These are phyloP conservation scores for Leccinum disarticulatum DNA, from an alignment of 768 basidiomycete species.

Conservation along the genomic window DNA sequence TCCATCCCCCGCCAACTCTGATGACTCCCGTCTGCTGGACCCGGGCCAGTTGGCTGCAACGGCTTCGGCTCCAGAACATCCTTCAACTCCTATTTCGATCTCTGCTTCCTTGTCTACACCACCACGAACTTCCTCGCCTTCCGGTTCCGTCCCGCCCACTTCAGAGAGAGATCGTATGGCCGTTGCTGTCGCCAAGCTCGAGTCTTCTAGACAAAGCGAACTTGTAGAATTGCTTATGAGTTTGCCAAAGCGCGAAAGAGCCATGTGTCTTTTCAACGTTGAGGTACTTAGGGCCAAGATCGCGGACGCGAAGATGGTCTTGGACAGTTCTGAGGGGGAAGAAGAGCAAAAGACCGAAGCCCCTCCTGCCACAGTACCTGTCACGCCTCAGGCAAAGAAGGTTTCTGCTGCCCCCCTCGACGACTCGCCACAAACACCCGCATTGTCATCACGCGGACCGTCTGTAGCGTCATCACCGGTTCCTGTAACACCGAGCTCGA, in stretches of 20 bases:
- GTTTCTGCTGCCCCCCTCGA: constrained; percentile 36
- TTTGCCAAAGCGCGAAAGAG: constrained; percentile 84
- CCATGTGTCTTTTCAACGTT: constrained; percentile 86
- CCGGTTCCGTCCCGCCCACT: constrained; percentile 54
- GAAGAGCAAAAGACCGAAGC: constrained; percentile 36
- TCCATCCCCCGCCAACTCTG: constrained; percentile 54
- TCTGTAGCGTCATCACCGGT: constrained; percentile 71
- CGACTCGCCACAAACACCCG: constrained; percentile 72
- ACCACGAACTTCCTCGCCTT: constrained; percentile 80
- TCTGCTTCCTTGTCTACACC: constrained; percentile 76
- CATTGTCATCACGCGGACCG: constrained; percentile 70
- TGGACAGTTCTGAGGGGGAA: constrained; percentile 70
- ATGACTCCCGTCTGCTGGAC: constrained; percentile 71
- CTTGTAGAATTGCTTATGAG: constrained; percentile 82
- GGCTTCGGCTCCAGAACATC: constrained; percentile 88
- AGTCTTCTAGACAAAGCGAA: constrained; percentile 57
- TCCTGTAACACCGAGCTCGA: constrained; percentile 56
- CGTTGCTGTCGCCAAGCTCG: constrained; percentile 63
- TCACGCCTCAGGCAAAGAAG: constrained; percentile 68
- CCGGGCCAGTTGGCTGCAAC: constrained; percentile 64
- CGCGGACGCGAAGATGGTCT: constrained; percentile 75
- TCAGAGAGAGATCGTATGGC: constrained; percentile 78
- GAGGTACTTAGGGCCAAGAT: constrained; percentile 79
- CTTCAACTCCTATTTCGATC: constrained; percentile 81
- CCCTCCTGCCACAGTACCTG: constrained; percentile 38